Conservation (phyloP, 352 stramenopile genomes). For the Thalassiosira livingstoniorum region DNA sequence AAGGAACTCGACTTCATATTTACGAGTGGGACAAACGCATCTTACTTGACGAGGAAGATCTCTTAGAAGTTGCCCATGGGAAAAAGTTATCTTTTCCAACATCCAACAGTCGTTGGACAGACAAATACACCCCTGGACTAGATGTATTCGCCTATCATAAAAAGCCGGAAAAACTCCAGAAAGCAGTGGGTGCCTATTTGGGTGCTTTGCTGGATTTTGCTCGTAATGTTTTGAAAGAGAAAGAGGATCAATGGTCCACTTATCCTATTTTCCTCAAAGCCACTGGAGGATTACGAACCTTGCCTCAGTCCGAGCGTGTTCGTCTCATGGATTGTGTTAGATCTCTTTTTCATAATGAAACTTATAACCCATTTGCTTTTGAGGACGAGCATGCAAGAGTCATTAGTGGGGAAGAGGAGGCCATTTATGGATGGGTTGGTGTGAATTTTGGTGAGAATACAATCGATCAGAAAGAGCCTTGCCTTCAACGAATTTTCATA, state of each 20-base stretch:
- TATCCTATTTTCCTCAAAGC: conserved; percentile 90
- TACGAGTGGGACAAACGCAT: conserved; percentile 80
- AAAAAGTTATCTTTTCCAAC: conserved; percentile 75
- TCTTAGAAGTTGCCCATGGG: conserved; percentile 58
- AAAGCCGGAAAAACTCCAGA: conserved; percentile 17
- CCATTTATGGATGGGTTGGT: conserved; percentile 88
- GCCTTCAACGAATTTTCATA: too few relatives aligned
- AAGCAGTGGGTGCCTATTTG: conserved; percentile 67
- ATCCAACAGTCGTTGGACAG: conserved; percentile 83
- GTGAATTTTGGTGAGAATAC: too few relatives aligned
- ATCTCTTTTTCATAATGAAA: conserved; percentile 66
- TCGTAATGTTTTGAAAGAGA: conserved; percentile 63
- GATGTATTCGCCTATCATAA: conserved; percentile 60
- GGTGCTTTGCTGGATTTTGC: conserved; percentile 78
- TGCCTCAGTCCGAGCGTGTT: conserved; percentile 71
- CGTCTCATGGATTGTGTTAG: conserved; percentile 78
- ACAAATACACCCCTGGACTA: conserved; percentile 85
- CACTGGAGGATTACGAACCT: conserved; percentile 86
- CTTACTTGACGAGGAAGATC: conserved; percentile 47
- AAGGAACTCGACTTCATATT: conserved; percentile 86
- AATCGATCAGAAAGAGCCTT: too few relatives aligned
- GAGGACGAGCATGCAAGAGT: conserved; percentile 81
- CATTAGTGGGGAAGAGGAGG: conserved; percentile 88
- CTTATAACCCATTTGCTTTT: conserved; percentile 85
- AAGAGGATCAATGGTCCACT: conserved; percentile 58